These are phyloP conservation scores for Pseudonitzschia multistriata DNA, from an alignment of 108 stramenopile species.

Conservation along the genomic window DNA sequence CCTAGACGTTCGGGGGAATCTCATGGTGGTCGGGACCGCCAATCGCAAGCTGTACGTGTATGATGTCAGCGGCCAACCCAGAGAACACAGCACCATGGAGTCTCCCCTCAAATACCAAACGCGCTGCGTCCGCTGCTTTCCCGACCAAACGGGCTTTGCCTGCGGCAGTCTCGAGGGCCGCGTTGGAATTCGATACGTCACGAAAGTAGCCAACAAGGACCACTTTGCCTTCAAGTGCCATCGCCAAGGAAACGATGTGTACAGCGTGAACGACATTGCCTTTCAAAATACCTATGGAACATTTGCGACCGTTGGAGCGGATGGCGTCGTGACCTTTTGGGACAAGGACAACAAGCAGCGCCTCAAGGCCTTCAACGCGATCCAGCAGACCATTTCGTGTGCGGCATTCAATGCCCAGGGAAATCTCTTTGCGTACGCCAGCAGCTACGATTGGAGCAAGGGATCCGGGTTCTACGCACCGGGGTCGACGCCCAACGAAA, in stretches of 20 bases:
- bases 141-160: slow-evolving; percentile 89
- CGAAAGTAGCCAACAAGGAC: slow-evolving; percentile 75
- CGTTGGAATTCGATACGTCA: slow-evolving; percentile 94
- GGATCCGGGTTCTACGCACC: slow-evolving; percentile 64
- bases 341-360: slow-evolving; percentile 92
- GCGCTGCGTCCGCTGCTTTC: slow-evolving; percentile 83
- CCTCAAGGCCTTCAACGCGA: slow-evolving; percentile 77
- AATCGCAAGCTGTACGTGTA: slow-evolving; percentile 77
- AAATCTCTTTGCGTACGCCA: slow-evolving; percentile 89
- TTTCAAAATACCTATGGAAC: slow-evolving; percentile 86
- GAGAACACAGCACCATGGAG: slow-evolving; percentile 71
- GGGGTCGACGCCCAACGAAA: slow-evolving; percentile 70
- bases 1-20: slow-evolving; percentile 77
- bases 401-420: slow-evolving; percentile 88
- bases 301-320: slow-evolving; percentile 88
- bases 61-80: slow-evolving; percentile 68
- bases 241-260: slow-evolving; percentile 72
- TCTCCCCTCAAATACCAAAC: slow-evolving; percentile 89
- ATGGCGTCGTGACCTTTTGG: slow-evolving; percentile 96
- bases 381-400: slow-evolving; percentile 69
- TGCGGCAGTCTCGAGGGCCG: slow-evolving; percentile 96
- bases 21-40: slow-evolving; percentile 86
- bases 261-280: slow-evolving; percentile 89
- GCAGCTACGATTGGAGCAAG: slow-evolving; percentile 92
- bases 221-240: slow-evolving; percentile 98